Percentiles rank a stretch among this genome's conserved stretches.
phyloP scores from a whole-genome alignment of 225 moss, liverwort and hornwort species.

The Antitrichia curtipendula region DNA sequence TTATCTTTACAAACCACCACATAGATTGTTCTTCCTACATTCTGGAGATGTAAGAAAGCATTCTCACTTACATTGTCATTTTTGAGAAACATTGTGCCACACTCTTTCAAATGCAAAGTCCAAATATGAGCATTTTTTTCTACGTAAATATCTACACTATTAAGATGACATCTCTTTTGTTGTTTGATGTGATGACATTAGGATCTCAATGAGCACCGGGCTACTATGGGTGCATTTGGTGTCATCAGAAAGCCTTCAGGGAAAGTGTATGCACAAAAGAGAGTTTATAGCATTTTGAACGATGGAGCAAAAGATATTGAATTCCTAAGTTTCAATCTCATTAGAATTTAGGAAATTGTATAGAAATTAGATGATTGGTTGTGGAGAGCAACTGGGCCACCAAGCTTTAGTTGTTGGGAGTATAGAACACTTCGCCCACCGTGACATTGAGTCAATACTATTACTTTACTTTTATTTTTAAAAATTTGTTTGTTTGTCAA shows the following conservation, averaged over 20 bases:
- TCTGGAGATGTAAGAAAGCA: neutral
- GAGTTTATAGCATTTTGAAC: too few species aligned
- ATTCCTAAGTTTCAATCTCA: neutral
- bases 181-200: too few species aligned
- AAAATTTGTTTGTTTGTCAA: too few species aligned
- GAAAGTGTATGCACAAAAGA: too few species aligned
- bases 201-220: accelerated
- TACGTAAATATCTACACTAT: too few species aligned
- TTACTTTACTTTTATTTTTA: neutral
- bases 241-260: accelerated
- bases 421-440: too few species aligned
- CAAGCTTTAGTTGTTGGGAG: neutral
- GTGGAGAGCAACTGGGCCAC: too few species aligned
- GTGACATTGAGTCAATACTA: accelerated
- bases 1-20: neutral
- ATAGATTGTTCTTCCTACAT: neutral
- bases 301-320: neutral
- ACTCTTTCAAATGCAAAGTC: too few species aligned
- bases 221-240: too few species aligned
- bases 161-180: too few species aligned
- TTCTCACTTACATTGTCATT: neutral
- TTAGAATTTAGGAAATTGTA: neutral
- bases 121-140: too few species aligned
- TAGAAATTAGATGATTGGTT: too few species aligned
- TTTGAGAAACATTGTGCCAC: neutral